These are phyloP conservation scores for Saposhnikovia divaricata DNA, from an alignment of 129 eudicot species.

Conservation along the genomic window DNA sequence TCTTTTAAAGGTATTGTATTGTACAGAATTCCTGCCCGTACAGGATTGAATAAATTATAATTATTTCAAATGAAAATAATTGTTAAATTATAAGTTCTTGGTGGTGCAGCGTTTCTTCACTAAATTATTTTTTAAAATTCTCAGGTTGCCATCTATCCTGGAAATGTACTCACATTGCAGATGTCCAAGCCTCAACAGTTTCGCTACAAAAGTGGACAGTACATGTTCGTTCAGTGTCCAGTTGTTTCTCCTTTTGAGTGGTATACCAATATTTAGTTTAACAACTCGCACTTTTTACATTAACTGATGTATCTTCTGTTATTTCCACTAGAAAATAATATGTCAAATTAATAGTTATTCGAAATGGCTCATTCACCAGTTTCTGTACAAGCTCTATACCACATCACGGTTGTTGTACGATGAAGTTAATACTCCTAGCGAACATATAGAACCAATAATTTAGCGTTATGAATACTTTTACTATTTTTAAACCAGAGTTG, in stretches of 20 bases:
- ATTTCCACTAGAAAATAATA: neutral
- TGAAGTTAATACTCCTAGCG: neutral
- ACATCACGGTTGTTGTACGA: neutral
- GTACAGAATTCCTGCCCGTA: neutral
- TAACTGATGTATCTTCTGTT: neutral
- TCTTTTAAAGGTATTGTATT: slow-evolving; percentile 53
- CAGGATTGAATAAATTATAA: no score
- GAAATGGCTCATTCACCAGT: neutral
- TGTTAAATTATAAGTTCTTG: no score
- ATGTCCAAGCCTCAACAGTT: slow-evolving; percentile 96
- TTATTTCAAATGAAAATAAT: no score
- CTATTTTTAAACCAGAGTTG: neutral
- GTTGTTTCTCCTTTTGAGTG: slow-evolving; percentile 93
- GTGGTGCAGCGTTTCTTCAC: neutral
- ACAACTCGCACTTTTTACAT: neutral
- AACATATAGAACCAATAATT: neutral
- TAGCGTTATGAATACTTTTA: neutral
- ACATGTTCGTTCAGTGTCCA: slow-evolving; percentile 96
- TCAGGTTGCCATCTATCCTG: slow-evolving; percentile 93
- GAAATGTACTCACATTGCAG: slow-evolving; percentile 82
- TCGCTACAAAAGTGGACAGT: slow-evolving; percentile 92
- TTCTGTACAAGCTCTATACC: neutral
- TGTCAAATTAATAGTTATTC: neutral
- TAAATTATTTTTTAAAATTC: slow-evolving; percentile 1
- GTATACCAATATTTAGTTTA: slow-evolving; percentile 23